A percentile compares a stretch with the other conserved stretches of the same genome.
phyloP scores from a whole-genome alignment of 2,329 filamentous ascomycete genomes.

The Colletotrichum sp. region DNA sequence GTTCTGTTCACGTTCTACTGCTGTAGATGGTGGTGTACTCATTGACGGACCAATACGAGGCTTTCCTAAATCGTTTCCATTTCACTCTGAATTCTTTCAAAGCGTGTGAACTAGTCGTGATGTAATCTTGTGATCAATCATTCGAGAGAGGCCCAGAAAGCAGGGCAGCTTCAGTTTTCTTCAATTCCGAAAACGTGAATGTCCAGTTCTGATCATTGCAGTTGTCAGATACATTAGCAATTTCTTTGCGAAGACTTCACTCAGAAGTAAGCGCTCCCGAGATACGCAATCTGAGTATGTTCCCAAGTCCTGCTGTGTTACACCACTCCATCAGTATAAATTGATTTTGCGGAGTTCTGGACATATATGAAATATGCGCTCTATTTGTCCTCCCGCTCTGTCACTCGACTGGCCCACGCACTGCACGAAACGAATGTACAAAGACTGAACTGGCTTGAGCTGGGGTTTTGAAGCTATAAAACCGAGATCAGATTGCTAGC shows the following conservation, averaged over 20 bases:
- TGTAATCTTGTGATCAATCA: background rate
- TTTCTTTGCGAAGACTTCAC: background rate
- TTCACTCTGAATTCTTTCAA: background rate
- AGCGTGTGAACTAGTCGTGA: background rate
- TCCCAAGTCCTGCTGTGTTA: background rate
- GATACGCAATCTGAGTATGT: background rate
- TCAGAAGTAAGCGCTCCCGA: background rate
- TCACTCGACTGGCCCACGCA: background rate
- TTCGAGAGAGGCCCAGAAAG: background rate
- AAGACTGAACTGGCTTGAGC: rapidly evolving
- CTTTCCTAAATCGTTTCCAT: background rate
- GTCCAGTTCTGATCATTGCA: background rate
- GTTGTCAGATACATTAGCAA: background rate
- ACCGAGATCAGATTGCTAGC: background rate
- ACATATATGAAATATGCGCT: background rate
- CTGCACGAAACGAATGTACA: background rate
- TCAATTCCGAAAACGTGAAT: background rate
- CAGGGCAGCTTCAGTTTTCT: rapidly evolving
- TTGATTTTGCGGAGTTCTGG: rapidly evolving
- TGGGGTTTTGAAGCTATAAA: background rate
- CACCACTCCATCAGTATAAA: rapidly evolving
- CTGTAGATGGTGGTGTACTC: too few relatives aligned
- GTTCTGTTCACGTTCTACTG: background rate
- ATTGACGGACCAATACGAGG: background rate
- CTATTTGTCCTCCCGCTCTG: background rate